Conservation (phyloP, 495 filamentous ascomycete species). For the Penicillium lagena region DNA sequence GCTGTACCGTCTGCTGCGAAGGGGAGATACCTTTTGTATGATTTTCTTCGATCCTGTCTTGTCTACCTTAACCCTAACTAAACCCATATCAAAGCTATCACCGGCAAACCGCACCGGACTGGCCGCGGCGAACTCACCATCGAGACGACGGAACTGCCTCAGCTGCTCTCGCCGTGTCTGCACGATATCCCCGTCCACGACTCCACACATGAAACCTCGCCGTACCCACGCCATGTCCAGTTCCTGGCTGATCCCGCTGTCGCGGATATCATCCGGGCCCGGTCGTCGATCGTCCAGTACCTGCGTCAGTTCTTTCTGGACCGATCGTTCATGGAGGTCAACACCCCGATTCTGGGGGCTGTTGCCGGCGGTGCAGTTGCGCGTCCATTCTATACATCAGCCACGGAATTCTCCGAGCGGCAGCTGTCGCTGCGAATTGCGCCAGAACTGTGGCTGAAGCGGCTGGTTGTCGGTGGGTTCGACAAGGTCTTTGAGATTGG, state of each 20-base stretch:
- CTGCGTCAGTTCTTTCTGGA: conserved; percentile 68
- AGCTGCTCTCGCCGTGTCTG: conserved; percentile 67
- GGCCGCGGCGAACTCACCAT: conserved; percentile 72
- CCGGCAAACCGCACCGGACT: conserved; percentile 66
- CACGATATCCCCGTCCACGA: conserved; percentile 65
- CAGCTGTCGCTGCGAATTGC: conserved; percentile 75
- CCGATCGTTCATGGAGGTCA: conserved; percentile 73
- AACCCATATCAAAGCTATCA: conserved; percentile 44
- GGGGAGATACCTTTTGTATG: conserved; percentile 77
- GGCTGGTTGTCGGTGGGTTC: conserved; percentile 85
- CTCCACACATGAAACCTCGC: conserved; percentile 57
- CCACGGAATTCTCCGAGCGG: conserved; percentile 63
- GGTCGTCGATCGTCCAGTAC: conserved; percentile 66
- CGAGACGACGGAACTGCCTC: conserved; percentile 56
- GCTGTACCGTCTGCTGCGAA: conserved; percentile 50
- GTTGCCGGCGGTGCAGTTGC: conserved; percentile 77
- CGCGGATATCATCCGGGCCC: conserved; percentile 63
- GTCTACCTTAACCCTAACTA: conserved; percentile 2
- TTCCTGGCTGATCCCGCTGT: conserved; percentile 63
- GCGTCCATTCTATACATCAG: conserved; percentile 72
- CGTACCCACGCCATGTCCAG: conserved; percentile 69
- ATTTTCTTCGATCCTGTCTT: conserved; percentile 11
- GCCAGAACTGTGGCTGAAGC: conserved; percentile 92
- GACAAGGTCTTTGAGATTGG: conserved; percentile 90
- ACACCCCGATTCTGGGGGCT: conserved; percentile 77